Base-by-base conservation (phyloP, 495 filamentous ascomycete genomes). In the Xylaria scruposa region DNA sequence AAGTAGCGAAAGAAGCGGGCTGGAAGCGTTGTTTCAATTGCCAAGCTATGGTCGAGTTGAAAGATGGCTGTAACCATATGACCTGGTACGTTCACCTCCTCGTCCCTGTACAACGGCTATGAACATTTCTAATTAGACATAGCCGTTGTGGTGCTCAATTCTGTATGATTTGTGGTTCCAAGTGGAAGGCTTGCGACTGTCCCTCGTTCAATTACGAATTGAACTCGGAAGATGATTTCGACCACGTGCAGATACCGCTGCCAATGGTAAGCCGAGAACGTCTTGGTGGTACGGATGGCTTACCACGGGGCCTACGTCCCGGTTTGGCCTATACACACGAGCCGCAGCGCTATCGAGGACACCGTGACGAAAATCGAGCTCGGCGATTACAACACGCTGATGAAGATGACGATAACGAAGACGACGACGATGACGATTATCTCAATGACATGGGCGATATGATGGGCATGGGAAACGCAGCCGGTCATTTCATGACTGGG, bases 51-150 rank as follows among this genome's bases (percentile, higher is more conserved):
- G 91, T 95, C n/a, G 92, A 96, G 78, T 81, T 93, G 61, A 90
- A 91, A 74, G 90, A 93, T 76, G 93, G 93, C 61, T 94, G 92
- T 78, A 94, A 93, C 80, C 93, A 94, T 76, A 94, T 95, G 90
- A 94, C 90, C 58, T 96, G 90, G 89, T 91, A 85, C 78, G 90
- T 80, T 67, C 17, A 36, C 21, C 47, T 44, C 38, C 17, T 60
- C 17, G 21, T 33, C 40, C 46, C 26, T 21, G 49, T 53, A 56
- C 17, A 7, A n/a, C 12, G 40, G 33, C 10, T 8, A 26, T 49
- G 31, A 58, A 9, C 38, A 9, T 44, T 19, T 40, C 72, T 78
- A 46, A 79, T 75, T 64, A 59, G 56, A 36, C 0, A 67, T 70
- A 91, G 91, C 79, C 92, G 89, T 65, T 95, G 93, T 77, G 90